A percentile compares a stretch with the other conserved stretches of the same genome.
phyloP scores from a whole-genome alignment of 1,284 basidiomycete genomes.

The Megacollybia platyphylla region DNA sequence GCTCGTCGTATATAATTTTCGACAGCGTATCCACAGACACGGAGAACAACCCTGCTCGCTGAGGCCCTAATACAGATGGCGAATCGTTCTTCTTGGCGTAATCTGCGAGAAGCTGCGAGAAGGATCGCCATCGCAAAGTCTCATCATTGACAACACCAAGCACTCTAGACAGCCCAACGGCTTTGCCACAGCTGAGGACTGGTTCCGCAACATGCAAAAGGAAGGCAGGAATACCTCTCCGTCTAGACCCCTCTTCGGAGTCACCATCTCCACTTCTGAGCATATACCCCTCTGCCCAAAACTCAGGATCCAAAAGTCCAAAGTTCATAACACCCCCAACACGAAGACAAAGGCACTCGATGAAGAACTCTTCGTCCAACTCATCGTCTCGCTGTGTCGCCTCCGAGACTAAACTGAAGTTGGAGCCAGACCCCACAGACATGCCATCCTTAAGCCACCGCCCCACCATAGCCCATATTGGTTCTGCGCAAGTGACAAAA shows the following conservation, averaged over 20 bases:
- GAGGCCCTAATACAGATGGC: background rate
- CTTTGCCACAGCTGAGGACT: constrained; percentile 66
- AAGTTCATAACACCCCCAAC: constrained; percentile 24
- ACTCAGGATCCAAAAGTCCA: constrained; percentile 54
- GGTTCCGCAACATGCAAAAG: constrained; percentile 42
- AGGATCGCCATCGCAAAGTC: constrained; percentile 18
- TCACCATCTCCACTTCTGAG: constrained; percentile 25
- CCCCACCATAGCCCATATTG: constrained; percentile 63
- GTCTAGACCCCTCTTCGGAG: constrained; percentile 15
- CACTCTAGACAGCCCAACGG: constrained; percentile 54
- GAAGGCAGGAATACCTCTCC: constrained; percentile 43
- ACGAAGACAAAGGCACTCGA: constrained; percentile 56
- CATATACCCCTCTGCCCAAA: constrained; percentile 68
- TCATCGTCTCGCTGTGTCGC: constrained; percentile 12
- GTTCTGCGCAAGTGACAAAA: constrained; percentile 52
- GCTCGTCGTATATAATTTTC: constrained; percentile 44
- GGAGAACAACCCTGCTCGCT: constrained; percentile 18
- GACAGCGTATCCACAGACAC: constrained; percentile 51
- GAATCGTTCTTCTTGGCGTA: constrained; percentile 5
- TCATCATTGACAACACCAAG: constrained; percentile 18
- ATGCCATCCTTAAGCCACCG: constrained; percentile 70
- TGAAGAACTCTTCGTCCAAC: constrained; percentile 71
- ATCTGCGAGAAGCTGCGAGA: constrained; percentile 16
- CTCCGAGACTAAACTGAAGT: constrained; percentile 37
- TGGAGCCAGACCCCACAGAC: constrained; percentile 25